These are phyloP conservation scores for Penicilliopsis zonata DNA, from an alignment of 495 filamentous ascomycete genomes.

Conservation along the genomic window DNA sequence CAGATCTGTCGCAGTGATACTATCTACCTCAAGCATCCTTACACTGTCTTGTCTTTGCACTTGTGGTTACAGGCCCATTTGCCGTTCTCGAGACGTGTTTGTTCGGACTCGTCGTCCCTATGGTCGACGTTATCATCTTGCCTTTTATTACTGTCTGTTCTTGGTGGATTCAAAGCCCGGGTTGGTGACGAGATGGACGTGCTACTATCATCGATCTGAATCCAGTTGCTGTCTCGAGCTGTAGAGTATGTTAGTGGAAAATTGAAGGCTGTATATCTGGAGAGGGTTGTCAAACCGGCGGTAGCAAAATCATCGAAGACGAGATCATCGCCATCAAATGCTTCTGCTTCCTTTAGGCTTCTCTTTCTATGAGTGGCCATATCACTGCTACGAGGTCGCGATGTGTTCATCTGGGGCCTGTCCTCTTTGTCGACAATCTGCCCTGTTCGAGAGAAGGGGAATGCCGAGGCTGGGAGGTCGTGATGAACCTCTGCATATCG, in stretches of 20 bases:
- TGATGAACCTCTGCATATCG: constrained; percentile 49
- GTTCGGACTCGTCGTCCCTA: constrained; percentile 13
- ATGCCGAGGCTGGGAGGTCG: constrained; percentile 43
- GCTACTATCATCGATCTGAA: constrained; percentile 9
- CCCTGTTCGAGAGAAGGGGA: constrained; percentile 20
- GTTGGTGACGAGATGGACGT: background rate
- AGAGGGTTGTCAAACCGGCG: constrained; percentile 13
- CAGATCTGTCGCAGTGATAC: background rate
- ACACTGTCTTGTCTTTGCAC: constrained; percentile 64
- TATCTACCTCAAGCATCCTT: too few species aligned
- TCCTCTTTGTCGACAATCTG: background rate
- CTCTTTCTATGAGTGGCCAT: constrained; percentile 3
- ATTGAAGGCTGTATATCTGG: background rate
- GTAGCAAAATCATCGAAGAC: constrained; percentile 43
- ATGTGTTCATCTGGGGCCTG: constrained; percentile 3
- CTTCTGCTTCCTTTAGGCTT: constrained; percentile 15
- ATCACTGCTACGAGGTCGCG: constrained; percentile 4
- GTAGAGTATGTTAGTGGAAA: background rate
- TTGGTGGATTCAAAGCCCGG: background rate
- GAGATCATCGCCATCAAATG: constrained; percentile 45
- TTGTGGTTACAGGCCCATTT: constrained; percentile 81
- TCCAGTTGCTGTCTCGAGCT: constrained; percentile 10
- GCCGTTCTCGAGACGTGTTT: constrained; percentile 58
- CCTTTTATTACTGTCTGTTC: constrained; percentile 4
- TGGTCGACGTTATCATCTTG: constrained; percentile 5